Evolutionary conservation across 129 eudicot species (phyloP), one percentile per base, ranked within the genome.

Genomic region (Tagetes patula): DNA sequence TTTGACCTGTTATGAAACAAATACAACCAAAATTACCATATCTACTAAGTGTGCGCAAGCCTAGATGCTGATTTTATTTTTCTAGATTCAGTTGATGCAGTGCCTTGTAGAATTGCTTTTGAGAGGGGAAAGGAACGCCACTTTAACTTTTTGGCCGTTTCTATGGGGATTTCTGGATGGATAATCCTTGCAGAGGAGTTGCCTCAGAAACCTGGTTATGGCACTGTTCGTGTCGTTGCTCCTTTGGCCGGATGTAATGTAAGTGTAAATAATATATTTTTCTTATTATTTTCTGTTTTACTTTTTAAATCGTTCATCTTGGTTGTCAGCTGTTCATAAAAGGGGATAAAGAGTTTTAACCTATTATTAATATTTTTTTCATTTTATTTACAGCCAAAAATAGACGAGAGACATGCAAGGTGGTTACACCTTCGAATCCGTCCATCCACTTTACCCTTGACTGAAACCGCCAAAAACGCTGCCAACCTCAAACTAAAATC

Each of bases 401-500:
- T 94, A 61, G 98, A 94, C 66, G 98, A 90, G 8, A 86, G 86
- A 54, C 96, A 90, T 77, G 12, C 80, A 53, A 84, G 89, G 81
- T 94, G 98, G 98, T 75, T 94, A 71, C 98, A 94, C 82, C 91
- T 94, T 31, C 88, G 96, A 74, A 88, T 94, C 27, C 98, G 98
- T 8, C 96, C 96, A 14, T 81, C 96, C 33, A 77, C 83, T 43
- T 80, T 87, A 54, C 96, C 95, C 27, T 54, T 82, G 3, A 48
- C 50, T 0, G 96, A 88, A 36, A 58, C 83, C 2, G 75, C 79
- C 14, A 85, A 78, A 56, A 43, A 74, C 56, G 64, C 75, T 1
- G 75, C 84, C 47, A 79, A 74, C 41, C 86, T 82, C 3, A 94
- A 82, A 77, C 79, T 75, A 0, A 94, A 84, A 69, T 70, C 90